These are phyloP conservation scores for Colletotrichum sp. DNA, from an alignment of 2,329 filamentous ascomycete genomes.

Conservation along the genomic window DNA sequence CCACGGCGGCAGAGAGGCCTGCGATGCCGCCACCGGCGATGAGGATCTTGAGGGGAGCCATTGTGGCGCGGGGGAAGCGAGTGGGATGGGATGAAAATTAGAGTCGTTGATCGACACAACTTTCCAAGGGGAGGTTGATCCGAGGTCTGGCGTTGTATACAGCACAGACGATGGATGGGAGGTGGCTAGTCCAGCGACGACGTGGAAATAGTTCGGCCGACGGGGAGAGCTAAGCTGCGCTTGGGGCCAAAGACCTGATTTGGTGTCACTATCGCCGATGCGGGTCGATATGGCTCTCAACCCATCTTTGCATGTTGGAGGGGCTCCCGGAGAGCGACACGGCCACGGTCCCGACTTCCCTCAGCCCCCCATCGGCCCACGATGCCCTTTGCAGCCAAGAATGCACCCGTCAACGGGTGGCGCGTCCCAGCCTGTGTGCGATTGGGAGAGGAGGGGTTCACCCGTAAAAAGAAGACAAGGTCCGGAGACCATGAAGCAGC, in stretches of 20 bases:
- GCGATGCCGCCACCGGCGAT: slow-evolving; percentile 41
- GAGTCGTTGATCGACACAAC: not conserved
- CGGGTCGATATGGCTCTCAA: not conserved
- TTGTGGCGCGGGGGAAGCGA: not conserved
- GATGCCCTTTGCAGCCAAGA: not conserved
- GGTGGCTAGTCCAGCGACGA: not conserved
- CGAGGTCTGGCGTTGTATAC: not conserved
- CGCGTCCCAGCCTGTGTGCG: not conserved
- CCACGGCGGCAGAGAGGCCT: slow-evolving; percentile 36
- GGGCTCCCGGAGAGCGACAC: not conserved
- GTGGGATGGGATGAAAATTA: not conserved
- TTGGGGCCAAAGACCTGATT: not conserved
- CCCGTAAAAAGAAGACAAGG: not conserved
- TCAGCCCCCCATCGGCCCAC: not conserved
- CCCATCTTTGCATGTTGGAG: not conserved
- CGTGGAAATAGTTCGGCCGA: not conserved
- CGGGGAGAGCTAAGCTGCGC: not conserved
- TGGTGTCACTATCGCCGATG: not conserved
- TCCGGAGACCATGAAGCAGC: not conserved
- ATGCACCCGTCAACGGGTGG: not conserved
- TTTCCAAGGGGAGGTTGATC: not conserved
- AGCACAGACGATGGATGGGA: not conserved
- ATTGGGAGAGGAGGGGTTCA: not conserved
- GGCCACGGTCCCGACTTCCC: not conserved
- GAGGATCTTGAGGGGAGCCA: slow-evolving; percentile 21